Base-by-base conservation (phyloP, 352 stramenopile species). In the Globisporangium ultimum region DNA sequence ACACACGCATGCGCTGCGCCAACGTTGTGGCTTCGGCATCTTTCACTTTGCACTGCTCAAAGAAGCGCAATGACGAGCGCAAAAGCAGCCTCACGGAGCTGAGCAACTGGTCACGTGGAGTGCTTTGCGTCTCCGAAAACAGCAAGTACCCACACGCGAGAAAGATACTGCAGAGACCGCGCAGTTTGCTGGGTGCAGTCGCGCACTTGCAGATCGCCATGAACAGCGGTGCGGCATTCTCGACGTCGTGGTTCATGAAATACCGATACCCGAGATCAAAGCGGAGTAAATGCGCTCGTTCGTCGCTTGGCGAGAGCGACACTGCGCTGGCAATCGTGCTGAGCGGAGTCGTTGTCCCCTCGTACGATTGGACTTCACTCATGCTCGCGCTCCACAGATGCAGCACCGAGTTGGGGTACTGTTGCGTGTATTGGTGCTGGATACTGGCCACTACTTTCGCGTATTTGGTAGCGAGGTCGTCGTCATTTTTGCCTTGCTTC, bases 151-250 rank as follows among this genome's bases (percentile, higher is more conserved):
- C 60, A 18, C 62, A 63, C 2, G 71, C 73, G 46, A 78, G 28
- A 38, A 83, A 83, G 17, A 80, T 49, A 36, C 73, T 76, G 22
- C 66, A 66, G 17, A 83, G 61, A 17, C 73, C 71, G 28, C 73
- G 71, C 18, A 80, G 50, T 42, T 75, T 79, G 21, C 51, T 41
- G 8, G 71, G 71, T 4, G 73, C 73, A 17, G 55, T 78, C 14
- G 58, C 14, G 28, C 66, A 78, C 42, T 68, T 76, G 60, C 68
- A 78, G 46, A 82, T 66, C 1, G 48, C 21, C 51, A 60, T 73
- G 18, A 82, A 80, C 20, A 76, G 60, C 15, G 56, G 34, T n/a
- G 58, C 61, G 36, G 73, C 47, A 8, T 47, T n/a, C 17, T 61
- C 66, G 50, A 78, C 76, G 7, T 70, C 58, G 18, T 61, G 68